These are phyloP conservation scores for Dioscorea zingiberensis DNA, from an alignment of 106 monocot genomes.

Conservation along the genomic window DNA sequence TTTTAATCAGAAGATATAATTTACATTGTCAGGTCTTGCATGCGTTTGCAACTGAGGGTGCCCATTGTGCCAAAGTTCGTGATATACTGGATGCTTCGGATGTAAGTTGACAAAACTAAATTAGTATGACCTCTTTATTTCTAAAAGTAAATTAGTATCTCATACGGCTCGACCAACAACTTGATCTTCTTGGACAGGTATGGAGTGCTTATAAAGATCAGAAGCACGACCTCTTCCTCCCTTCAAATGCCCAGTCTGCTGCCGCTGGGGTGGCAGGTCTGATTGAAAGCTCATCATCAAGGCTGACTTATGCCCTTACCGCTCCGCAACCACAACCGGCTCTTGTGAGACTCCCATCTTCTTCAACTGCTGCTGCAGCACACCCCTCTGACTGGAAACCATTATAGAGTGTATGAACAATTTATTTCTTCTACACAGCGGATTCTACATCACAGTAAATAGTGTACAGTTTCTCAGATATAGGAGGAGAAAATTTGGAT, in stretches of 20 bases:
- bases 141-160: too few relatives aligned
- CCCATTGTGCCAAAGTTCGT: slow-evolving; percentile 93
- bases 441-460: not conserved
- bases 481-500: too few relatives aligned
- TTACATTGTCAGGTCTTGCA: slow-evolving; percentile 92
- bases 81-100: slow-evolving; percentile 80
- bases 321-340: slow-evolving; percentile 62
- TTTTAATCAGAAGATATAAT: too few relatives aligned
- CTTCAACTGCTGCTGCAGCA: slow-evolving; percentile 19
- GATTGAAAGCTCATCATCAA: slow-evolving; percentile 80
- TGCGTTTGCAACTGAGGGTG: slow-evolving; percentile 96
- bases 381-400: not conserved
- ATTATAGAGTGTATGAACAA: not conserved
- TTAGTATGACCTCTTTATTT: too few relatives aligned
- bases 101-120: slow-evolving; percentile 40
- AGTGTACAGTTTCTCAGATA: not conserved
- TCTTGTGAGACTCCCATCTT: slow-evolving; percentile 37
- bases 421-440: too few relatives aligned
- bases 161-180: not conserved
- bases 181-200: slow-evolving; percentile 39
- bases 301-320: slow-evolving; percentile 63
- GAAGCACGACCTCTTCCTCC: slow-evolving; percentile 93
- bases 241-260: slow-evolving; percentile 92
- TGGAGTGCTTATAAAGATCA: slow-evolving; percentile 99
- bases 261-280: slow-evolving; percentile 98